These are phyloP conservation scores for Puccinellia tenuiflora DNA, from an alignment of 176 grass and related monocot species.

Conservation along the genomic window DNA sequence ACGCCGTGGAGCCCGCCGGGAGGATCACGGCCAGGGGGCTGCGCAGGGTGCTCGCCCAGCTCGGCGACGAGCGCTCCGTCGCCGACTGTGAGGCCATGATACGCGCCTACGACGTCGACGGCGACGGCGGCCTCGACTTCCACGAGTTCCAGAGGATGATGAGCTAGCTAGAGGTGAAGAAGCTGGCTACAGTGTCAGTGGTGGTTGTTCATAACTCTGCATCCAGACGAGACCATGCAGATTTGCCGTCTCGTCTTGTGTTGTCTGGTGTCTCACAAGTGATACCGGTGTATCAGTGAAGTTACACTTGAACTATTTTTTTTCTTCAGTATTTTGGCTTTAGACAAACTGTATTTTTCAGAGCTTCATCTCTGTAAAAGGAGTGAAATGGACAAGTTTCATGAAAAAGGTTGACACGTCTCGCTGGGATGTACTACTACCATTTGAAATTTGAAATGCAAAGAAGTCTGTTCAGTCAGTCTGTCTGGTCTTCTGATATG, in stretches of 20 bases:
- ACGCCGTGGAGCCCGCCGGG: conserved; percentile 63
- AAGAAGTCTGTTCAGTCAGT: too few relatives aligned
- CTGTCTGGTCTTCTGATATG: not conserved
- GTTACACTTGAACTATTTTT: not conserved
- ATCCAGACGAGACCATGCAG: conserved; percentile 46
- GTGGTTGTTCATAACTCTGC: conserved; percentile 35
- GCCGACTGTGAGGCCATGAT: conserved; percentile 85
- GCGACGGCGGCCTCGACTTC: conserved; percentile 88
- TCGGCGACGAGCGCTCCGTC: conserved; percentile 73
- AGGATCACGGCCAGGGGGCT: conserved; percentile 78
- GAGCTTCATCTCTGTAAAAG: not conserved
- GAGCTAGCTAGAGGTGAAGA: conserved; percentile 26
- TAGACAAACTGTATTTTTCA: not conserved
- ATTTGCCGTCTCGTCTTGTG: conserved; percentile 28
- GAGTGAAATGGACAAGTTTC: not conserved
- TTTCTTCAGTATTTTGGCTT: not conserved
- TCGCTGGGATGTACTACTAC: not conserved
- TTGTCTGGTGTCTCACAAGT: conserved; percentile 29
- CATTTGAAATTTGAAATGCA: not conserved
- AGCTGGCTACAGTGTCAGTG: not conserved
- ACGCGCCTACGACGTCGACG: conserved; percentile 75
- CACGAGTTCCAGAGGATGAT: conserved; percentile 91
- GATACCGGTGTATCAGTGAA: conserved; percentile 26
- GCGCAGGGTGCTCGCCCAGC: conserved; percentile 67
- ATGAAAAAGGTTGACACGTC: not conserved